These are phyloP conservation scores for Erodium maritimum DNA, from an alignment of 345 rosid species.

Conservation along the genomic window DNA sequence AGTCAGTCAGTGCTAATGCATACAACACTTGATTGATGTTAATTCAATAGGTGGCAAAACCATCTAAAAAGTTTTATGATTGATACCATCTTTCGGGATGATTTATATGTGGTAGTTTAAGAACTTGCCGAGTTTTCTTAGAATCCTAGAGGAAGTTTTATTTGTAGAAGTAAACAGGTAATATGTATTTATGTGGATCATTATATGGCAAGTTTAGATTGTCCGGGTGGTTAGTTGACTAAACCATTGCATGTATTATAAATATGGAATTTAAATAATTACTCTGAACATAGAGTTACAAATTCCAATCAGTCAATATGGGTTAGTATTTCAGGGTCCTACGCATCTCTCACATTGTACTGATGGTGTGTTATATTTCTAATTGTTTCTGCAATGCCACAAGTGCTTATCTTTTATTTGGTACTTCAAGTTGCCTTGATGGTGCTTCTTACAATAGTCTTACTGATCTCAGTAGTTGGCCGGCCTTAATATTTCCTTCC, in stretches of 20 bases:
- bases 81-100: neutral
- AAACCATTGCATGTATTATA: neutral
- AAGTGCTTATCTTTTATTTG: neutral
- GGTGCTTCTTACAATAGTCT: neutral
- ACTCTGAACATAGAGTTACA: neutral
- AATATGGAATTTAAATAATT: neutral
- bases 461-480: no score
- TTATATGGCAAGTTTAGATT: neutral
- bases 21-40: neutral
- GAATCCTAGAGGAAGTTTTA: neutral
- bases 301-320: neutral
- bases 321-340: neutral
- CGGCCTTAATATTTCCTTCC: neutral
- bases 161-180: no score
- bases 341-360: neutral
- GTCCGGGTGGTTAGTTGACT: neutral
- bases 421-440: neutral
- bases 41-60: neutral
- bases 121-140: neutral
- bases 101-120: no score
- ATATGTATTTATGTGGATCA: neutral
- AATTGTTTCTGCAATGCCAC: neutral
- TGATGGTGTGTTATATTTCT: neutral
- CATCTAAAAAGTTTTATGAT: neutral
- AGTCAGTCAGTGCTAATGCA: neutral